Evolutionary conservation across 306 rosid genomes (phyloP).

Genomic region (Castanopsis chinensis): DNA sequence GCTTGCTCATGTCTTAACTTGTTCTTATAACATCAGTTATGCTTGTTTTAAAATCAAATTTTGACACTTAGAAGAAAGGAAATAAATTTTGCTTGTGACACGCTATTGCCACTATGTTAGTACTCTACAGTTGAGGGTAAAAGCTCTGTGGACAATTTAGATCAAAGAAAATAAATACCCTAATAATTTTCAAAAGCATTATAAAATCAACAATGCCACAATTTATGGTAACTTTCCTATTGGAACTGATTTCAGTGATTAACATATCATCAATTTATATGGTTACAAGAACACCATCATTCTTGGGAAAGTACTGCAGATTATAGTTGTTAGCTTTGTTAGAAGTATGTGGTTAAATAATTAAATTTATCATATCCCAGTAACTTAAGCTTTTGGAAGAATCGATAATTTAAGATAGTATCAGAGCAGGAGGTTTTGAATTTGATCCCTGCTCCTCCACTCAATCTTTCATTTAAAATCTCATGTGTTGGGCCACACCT

Average conservation of each 20-base stretch:
- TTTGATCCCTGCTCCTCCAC: too few species aligned
- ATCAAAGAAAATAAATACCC: not conserved
- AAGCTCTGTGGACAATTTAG: not conserved
- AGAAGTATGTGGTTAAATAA: too few species aligned
- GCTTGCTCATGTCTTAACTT: not conserved
- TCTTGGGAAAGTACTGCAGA: not conserved
- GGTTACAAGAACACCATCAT: not conserved
- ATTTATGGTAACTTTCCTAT: not conserved
- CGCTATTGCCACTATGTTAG: too few species aligned
- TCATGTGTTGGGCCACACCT: too few species aligned
- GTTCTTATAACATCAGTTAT: not conserved
- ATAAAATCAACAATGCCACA: not conserved
- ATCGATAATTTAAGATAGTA: too few species aligned
- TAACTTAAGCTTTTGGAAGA: rapidly evolving
- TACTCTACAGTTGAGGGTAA: too few species aligned
- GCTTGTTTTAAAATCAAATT: too few species aligned
- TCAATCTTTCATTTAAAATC: too few species aligned
- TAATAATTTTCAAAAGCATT: not conserved
- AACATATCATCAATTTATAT: not conserved
- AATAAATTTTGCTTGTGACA: too few species aligned
- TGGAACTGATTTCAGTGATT: not conserved
- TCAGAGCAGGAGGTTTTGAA: too few species aligned
- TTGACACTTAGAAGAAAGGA: too few species aligned
- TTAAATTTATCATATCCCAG: too few species aligned
- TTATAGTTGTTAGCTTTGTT: not conserved